A percentile compares a stretch with the other conserved stretches of the same genome.
phyloP scores from a whole-genome alignment of 2,329 filamentous ascomycete species.

The Trematosphaeria pertusa region DNA sequence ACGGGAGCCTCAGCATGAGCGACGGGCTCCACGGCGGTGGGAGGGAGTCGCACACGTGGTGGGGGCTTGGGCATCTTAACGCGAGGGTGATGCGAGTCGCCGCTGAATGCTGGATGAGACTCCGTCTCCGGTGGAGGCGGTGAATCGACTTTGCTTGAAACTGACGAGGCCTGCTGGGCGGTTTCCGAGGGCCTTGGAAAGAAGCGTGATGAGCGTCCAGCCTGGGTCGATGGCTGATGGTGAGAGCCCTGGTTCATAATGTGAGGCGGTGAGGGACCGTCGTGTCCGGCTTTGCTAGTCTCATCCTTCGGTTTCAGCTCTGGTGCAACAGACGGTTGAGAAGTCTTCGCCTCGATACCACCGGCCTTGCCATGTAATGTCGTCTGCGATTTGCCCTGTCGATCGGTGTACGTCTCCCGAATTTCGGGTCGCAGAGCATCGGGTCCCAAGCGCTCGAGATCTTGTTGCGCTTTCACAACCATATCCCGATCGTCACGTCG shows the following conservation, averaged over 20 bases:
- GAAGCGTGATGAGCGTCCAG: slow-evolving; percentile 46
- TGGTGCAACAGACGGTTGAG: slow-evolving; percentile 13
- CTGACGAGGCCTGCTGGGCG: slow-evolving; percentile 21
- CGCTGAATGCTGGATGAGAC: slow-evolving; percentile 75
- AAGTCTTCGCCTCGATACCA: slow-evolving; percentile 22
- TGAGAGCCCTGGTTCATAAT: slow-evolving; percentile 26
- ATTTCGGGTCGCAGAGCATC: slow-evolving; percentile 41
- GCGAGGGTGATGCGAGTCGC: slow-evolving; percentile 68
- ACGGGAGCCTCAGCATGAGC: slow-evolving; percentile 47
- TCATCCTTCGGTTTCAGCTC: slow-evolving; percentile 40
- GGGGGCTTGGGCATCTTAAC: slow-evolving; percentile 73
- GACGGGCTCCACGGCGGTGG: slow-evolving; percentile 53
- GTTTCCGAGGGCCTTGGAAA: slow-evolving; percentile 42
- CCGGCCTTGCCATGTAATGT: slow-evolving; percentile 35
- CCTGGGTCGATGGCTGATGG: slow-evolving; percentile 32
- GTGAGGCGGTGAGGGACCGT: slow-evolving; percentile 32
- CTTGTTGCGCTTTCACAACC: slow-evolving; percentile 31
- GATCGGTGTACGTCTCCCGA: slow-evolving; percentile 41
- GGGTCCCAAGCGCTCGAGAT: slow-evolving; percentile 35
- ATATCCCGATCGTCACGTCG: slow-evolving; percentile 36
- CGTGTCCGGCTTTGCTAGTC: slow-evolving; percentile 25
- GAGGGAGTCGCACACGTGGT: slow-evolving; percentile 83
- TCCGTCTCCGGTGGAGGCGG: slow-evolving; percentile 72
- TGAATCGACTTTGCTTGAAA: slow-evolving; percentile 35
- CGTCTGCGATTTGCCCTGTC: slow-evolving; percentile 37